Conservation (phyloP, 495 filamentous ascomycete genomes). For the Lepidopterella palustris region DNA sequence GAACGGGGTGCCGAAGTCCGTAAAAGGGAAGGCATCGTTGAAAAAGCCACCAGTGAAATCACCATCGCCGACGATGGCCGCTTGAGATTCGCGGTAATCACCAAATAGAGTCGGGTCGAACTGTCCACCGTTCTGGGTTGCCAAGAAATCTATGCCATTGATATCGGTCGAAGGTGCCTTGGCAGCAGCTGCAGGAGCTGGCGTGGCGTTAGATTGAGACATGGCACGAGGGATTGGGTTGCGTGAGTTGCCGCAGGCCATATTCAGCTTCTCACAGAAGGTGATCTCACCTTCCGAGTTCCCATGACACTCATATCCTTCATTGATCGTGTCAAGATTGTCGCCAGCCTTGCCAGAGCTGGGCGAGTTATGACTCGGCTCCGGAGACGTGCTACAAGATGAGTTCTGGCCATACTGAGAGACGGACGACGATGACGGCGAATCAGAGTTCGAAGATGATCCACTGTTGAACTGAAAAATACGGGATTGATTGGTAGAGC, state of each 20-base stretch:
- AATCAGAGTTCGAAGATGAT: slow-evolving; percentile 46
- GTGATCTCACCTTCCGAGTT: slow-evolving; percentile 51
- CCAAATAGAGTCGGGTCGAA: slow-evolving; percentile 91
- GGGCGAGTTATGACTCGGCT: slow-evolving; percentile 55
- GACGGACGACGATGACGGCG: slow-evolving; percentile 50
- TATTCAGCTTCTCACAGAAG: slow-evolving; percentile 65
- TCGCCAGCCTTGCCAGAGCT: slow-evolving; percentile 33
- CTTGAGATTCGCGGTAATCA: slow-evolving; percentile 87
- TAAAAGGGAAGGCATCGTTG: slow-evolving; percentile 75
- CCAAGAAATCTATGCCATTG: slow-evolving; percentile 64
- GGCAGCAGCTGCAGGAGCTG: slow-evolving; percentile 30
- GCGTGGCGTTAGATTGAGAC: slow-evolving; percentile 32
- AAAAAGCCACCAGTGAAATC: slow-evolving; percentile 70
- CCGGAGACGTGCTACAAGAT: slow-evolving; percentile 80
- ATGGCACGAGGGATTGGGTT: slow-evolving; percentile 55
- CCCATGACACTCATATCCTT: slow-evolving; percentile 39
- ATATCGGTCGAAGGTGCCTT: slow-evolving; percentile 29
- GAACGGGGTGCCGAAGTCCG: slow-evolving; percentile 69
- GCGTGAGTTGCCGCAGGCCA: slow-evolving; percentile 64
- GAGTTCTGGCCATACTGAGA: slow-evolving; percentile 60
- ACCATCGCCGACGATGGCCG: slow-evolving; percentile 57
- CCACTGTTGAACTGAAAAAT: slow-evolving; percentile 37
- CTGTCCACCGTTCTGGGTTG: slow-evolving; percentile 76
- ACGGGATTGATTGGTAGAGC: slow-evolving; percentile 24
- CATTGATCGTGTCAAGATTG: slow-evolving; percentile 54